Evolutionary conservation across 176 grass and related monocot species (phyloP), one percentile per base, ranked within the genome.

Genomic region (Triticum dicoccoides): DNA sequence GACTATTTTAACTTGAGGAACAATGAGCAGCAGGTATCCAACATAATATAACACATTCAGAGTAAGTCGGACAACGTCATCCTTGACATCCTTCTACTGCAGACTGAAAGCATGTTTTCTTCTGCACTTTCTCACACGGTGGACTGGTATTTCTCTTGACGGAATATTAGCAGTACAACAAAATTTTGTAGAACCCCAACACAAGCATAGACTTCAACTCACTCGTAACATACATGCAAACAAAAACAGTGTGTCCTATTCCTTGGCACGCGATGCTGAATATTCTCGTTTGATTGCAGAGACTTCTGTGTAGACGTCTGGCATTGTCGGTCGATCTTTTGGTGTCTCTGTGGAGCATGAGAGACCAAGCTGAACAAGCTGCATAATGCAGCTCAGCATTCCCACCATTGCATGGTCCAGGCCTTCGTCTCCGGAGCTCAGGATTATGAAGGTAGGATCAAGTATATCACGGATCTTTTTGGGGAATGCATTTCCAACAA

Each of bases 401-500:
- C 5, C 32, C 35, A 37, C 35, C 34, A 37, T 37, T 37, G 35
- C 35, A 37, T 37, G 35, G 35, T 37, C 35, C 35, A 37, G 0
- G 35, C 35, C 35, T 37, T 37, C 35, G 35, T 37, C 35, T 37
- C 5, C 35, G 35, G 32, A 3, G 2, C 32, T 33, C 32, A 2
- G 32, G 32, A 33, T 33, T 33, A 37, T 37, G 35, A 37, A 5
- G 5, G 4, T 37, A 38, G 77, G 77, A 64, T 80, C 59, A 24
- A 64, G n/a, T 27, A 80, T 10, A n/a, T 80, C 59, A 27, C 4
- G 2, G 3, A 80, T 63, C 12, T 80, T 42, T 5, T 64, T 0
- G 0, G 56, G 58, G 42, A 80, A 80, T 5, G 59, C 5, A 15
- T 42, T 82, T 62, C 82, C 79, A 32, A 86, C 88, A 78, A 45